Conservation (phyloP, 306 rosid species). For the Cajanus cajan region DNA sequence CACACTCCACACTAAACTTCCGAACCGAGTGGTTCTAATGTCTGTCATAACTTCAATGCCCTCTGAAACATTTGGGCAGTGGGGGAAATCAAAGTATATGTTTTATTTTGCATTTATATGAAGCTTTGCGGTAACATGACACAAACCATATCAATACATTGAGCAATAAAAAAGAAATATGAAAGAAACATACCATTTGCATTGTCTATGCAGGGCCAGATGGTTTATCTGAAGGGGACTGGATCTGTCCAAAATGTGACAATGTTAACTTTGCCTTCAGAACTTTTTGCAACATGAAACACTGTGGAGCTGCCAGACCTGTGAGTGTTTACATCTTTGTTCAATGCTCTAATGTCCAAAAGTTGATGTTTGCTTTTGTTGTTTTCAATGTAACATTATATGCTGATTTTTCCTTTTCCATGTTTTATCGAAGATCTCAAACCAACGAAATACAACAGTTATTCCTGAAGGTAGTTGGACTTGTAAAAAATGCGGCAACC, state of each 20-base stretch:
- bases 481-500: not conserved
- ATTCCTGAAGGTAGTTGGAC: slow-evolving; percentile 7
- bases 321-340: slow-evolving; percentile 37
- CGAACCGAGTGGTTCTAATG: not conserved
- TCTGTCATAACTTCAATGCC: not conserved
- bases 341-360: not conserved
- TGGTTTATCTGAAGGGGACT: not conserved
- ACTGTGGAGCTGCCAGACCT: slow-evolving; percentile 52
- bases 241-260: slow-evolving; percentile 2
- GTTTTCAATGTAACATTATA: not conserved
- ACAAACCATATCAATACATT: not conserved
- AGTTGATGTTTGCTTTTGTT: not conserved
- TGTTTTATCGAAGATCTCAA: not conserved
- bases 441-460: not conserved
- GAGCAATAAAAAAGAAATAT: not conserved
- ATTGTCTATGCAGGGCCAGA: not conserved
- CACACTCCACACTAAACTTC: not conserved
- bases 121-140: not conserved
- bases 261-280: slow-evolving; percentile 61
- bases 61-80: not conserved
- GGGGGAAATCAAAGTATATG: not conserved
- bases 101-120: not conserved
- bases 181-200: not conserved
- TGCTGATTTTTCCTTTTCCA: not conserved
- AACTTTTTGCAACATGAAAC: slow-evolving; percentile 56